Base-by-base conservation (phyloP, 2,329 filamentous ascomycete genomes). In the Exophiala sideris region DNA sequence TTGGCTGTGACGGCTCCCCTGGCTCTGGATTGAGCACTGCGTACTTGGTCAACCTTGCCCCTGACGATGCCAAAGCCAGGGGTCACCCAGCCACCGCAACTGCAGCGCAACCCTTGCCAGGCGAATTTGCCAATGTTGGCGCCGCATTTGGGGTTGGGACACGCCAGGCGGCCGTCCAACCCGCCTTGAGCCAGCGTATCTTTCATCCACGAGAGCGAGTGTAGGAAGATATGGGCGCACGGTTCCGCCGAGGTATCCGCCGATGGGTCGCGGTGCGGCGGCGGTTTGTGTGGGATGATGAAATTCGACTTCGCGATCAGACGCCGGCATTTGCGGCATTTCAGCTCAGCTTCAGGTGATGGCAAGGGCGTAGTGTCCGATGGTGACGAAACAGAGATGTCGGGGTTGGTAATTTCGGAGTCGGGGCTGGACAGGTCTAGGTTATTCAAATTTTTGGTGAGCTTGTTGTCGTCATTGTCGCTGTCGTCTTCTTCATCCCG, bases 201-300 rank as follows among this genome's bases (percentile, higher is more conserved):
- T 5, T 88, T 84, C 94, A 99, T 99, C 94, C 94, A 99, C 11
- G 89, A 89, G 33, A 99, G 76, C 0, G 94, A 90, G 66, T 97
- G 91, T 60, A 97, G 73, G 71, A 96, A 97, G 69, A 91, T 83
- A 70, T 97, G 92, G 16, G 87, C 86, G 66, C 94, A 99, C 5
- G 53, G 47, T 21, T 55, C 52, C 4, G 10, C 24, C 5, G 45
- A 44, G 36, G 32, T 32, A 47, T 46, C 36, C 6, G 38, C 41
- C 2, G 44, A 54, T 21, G 61, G 56, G 42, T 56, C 50, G 38
- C 51, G 52, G 38, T 61, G 57, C 9, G 59, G 50, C 18, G 60
- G 58, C 5, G 53, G 56, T 32, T 52, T 50, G 52, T 46, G 64
- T 40, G 47, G 59, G 39, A 62, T 72, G 49, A 95, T 77, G 68